phyloP scores from a whole-genome alignment of 257 asterid genomes.

The Solanum paucissectum region DNA sequence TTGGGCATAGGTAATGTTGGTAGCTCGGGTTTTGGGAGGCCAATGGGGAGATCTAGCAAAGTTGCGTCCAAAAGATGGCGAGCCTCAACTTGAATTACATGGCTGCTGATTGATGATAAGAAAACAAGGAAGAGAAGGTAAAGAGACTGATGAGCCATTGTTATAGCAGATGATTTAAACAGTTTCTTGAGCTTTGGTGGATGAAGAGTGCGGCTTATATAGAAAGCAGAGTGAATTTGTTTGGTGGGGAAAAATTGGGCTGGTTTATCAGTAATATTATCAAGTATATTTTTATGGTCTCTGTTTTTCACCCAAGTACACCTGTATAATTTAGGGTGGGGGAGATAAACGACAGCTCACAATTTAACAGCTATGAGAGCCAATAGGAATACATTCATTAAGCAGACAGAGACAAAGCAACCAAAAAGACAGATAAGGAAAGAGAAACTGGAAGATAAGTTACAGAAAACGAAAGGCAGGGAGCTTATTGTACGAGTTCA shows the following conservation, averaged over 20 bases:
- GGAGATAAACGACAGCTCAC: background rate
- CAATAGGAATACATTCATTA: background rate
- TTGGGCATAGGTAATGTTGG: background rate
- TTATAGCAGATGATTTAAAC: background rate
- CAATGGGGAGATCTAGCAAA: background rate
- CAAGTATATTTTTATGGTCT: background rate
- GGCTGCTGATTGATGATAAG: background rate
- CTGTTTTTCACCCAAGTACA: background rate
- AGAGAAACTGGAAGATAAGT: background rate
- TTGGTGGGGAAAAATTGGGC: background rate
- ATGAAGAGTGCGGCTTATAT: background rate
- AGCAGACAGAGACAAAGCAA: background rate
- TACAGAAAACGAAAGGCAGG: background rate
- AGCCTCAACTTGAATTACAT: background rate
- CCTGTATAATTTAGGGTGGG: background rate
- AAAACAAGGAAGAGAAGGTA: background rate
- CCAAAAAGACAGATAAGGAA: background rate
- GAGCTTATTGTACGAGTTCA: background rate
- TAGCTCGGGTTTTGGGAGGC: background rate
- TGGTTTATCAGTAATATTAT: background rate
- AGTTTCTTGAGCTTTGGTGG: background rate
- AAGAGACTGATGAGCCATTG: background rate
- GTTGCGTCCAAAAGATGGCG: background rate
- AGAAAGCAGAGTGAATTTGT: background rate
- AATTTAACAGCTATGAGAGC: background rate